Conservation (phyloP, 73 alveolate genomes). For the Paramecium tetraurelia region DNA sequence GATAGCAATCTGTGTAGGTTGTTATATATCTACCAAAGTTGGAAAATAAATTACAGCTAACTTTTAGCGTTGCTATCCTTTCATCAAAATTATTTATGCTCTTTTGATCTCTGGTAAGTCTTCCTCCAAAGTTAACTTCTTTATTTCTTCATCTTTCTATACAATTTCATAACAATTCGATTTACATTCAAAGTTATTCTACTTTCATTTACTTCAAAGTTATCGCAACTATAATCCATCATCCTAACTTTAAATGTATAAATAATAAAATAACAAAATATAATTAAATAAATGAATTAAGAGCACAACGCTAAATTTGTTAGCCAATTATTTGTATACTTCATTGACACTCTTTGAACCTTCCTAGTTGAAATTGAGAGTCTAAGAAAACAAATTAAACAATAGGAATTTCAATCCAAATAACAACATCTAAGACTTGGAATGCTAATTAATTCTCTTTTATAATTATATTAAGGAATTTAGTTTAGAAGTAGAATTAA, state of each 20-base stretch:
- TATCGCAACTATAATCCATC: neutral
- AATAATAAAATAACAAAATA: neutral
- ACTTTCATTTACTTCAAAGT: neutral
- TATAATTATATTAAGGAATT: neutral
- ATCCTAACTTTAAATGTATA: neutral
- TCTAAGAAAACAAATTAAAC: neutral
- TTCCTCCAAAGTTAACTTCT: slow-evolving; percentile 7
- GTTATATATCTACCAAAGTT: neutral
- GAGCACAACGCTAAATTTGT: neutral
- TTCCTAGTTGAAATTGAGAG: neutral
- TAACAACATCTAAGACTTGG: neutral
- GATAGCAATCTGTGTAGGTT: neutral
- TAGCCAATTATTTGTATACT: neutral
- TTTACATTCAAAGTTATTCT: neutral
- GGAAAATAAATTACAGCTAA: neutral
- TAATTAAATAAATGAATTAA: neutral
- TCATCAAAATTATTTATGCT: slow-evolving; percentile 2
- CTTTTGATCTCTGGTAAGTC: slow-evolving; percentile 38
- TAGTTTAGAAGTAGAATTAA: neutral
- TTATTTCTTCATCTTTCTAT: slow-evolving; percentile 17
- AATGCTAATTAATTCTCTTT: neutral
- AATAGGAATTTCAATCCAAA: neutral
- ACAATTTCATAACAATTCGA: neutral
- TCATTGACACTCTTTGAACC: neutral
- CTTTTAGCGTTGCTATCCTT: neutral